Base-by-base conservation (phyloP, 2,329 filamentous ascomycete genomes). In the Microsporum audouinii region DNA sequence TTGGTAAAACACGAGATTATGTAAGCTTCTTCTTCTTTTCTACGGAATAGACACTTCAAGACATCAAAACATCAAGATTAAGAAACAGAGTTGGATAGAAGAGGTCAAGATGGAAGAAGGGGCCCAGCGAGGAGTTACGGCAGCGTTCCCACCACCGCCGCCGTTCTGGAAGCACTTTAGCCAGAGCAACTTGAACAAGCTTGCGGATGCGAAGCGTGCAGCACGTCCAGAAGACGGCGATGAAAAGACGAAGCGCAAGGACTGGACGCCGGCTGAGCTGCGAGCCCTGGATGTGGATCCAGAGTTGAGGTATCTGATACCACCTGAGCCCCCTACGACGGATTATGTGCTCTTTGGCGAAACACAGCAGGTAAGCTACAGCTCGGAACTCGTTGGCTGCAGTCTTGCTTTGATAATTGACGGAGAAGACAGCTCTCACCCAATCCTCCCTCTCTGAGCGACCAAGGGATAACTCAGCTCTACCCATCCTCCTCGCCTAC, bases 111-210 rank as follows among this genome's bases (percentile, higher is more conserved):
- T 53, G 62, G 84, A 84, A 59, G 78, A 79, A 62, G 76, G 76
- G 60, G 75, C 78, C 53, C 73, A 75, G 65, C 68, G 69, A 68
- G 66, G 75, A 60, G 67, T 77, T 34, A 80, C 84, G 31, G 84
- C 87, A 29, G 84, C 86, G 45, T 96, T 91, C 71, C 92, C 94
- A 29, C 84, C 88, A 59, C 94, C 94, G 31, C 94, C 94, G 31
- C 86, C 87, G 0, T 95, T 96, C 76, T 97, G 89, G 85, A 86
- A 87, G 66, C 82, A 88, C 72, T 97, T 97, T 75, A 96, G 89
- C 0, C 73, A 84, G 2, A 84, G 87, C 33, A 95, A 92, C 70
- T 69, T 89, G 59, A 75, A 82, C 12, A 84, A 83, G 56, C 75
- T 88, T 29, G 74, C 79, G 61, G 70, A 79, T 43, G 70, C 81